Base-by-base conservation (phyloP, 345 rosid species). In the Trapa bicornis region DNA sequence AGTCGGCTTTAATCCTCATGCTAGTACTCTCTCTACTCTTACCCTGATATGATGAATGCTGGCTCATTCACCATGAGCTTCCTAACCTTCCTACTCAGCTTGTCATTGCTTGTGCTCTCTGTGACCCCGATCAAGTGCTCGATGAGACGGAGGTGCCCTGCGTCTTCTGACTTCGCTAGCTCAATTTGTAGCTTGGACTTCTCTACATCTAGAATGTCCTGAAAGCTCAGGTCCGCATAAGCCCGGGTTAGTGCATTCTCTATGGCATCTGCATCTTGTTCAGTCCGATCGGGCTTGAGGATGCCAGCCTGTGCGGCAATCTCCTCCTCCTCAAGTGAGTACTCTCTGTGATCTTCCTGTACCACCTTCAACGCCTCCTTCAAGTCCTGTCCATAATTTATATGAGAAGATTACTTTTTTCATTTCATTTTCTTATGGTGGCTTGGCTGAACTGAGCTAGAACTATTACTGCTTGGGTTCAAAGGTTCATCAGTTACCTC, bases 251-350 rank as follows among this genome's bases (percentile, higher is more conserved):
- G 83, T 60, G 86, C 81, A 72, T 81, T 93, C 75, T 94, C 81
- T 81, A 94, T 57, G 65, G 86, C 77, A 2, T 81, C 65, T 3
- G 91, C 77, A 15, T 89, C 89, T 66, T 84, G 83, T 70, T 69
- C 71, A 29, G 89, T 76, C 37, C 89, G 78, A 8, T 93, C 92
- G 38, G 86, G 87, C 74, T 82, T 87, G 81, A 90, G 42, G 32
- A 90, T 88, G 61, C 83, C 86, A 70, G 77, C 78, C 68, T 87
- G 98, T 75, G 87, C 82, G 73, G 80, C 80, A 68, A 84, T 81
- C 53, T 90, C 97, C 78, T 85, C 89, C 67, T 93, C 97, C 77
- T 88, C 97, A 38, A 93, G 67, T 38, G 89, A 85, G 67, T 88
- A 88, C 76, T 86, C 96, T 0, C 77, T 66, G 69, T 83, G 93